Base-by-base conservation (phyloP, 345 rosid species). In the Ceriops zippeliana region DNA sequence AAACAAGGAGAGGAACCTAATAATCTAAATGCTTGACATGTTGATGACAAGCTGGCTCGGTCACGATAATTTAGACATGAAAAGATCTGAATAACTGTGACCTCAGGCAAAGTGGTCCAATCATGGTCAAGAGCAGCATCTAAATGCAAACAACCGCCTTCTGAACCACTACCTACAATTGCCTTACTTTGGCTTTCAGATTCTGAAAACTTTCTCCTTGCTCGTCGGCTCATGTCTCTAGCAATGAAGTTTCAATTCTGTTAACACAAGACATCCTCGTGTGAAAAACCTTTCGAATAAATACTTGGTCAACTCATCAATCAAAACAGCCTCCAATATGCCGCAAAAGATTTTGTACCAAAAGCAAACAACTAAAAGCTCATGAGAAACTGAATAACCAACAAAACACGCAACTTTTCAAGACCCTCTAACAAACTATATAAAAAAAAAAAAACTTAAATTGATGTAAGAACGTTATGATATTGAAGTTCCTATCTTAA, bases 21-120 rank as follows among this genome's bases (percentile, higher is more conserved):
- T n/a, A 38, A 47, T 58, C 84, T 74, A 57, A 38, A 81, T 64
- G 72, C 62, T 72, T 35, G 67, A 66, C 79, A 77, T 47, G 83
- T 68, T 20, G 79, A 67, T 72, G 83, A 76, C 74, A 80, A 74
- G 72, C 72, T 81, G 31, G 77, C 81, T 26, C 79, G 81, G 64
- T 77, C 81, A 24, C 75, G 69, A 56, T 66, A 81, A 74, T 69
- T 77, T 61, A 81, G 52, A 73, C 32, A 57, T 3, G 75, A 74
- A 71, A 74, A 75, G n/a, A 74, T 65, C 58, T 77, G 75, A 68
- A 81, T 74, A 28, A 58, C 72, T 11, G 78, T 69, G 67, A 77
- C 79, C 62, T 77, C 79, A 58, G 81, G 84, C 67, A 81, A 74
- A 30, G 61, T 57, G 16, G 76, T 81, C 81, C 80, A 76, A 73